Base-by-base conservation (phyloP, 176 grass and related monocot species). In the Avena insularis region DNA sequence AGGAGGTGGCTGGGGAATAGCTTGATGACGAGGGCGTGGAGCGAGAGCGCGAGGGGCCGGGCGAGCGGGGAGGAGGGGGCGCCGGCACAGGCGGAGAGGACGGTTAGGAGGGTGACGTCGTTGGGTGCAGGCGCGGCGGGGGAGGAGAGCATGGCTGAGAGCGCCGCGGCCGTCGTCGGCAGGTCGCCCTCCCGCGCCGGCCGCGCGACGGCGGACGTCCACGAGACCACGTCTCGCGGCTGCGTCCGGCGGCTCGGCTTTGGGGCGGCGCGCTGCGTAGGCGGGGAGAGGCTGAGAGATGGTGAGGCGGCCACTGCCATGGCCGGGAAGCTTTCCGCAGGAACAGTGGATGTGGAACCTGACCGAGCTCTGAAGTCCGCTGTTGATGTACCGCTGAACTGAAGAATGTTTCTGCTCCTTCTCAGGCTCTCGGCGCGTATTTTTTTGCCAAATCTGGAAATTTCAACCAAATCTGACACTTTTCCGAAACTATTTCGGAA, bases 41-140 rank as follows among this genome's bases (percentile, higher is more conserved):
- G 68, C 9, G 85, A 8, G 35, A 88, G 85, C 51, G 67, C 83
- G 27, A 95, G 71, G 19, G 35, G 78, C 47, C 84, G 61, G 20
- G 89, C 69, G 10, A 68, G 51, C 27, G 82, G 70, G 48, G 83
- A 85, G 69, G 86, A 82, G 15, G 86, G 63, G 55, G 86, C 87
- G 86, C 77, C 77, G 38, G 88, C 81, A 85, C 90, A 92, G 56
- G 90, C 83, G 86, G 90, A 94, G 74, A 92, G 48, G 60, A 89
- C 77, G 68, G 93, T 82, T 54, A 94, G 87, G 29, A 94, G 88
- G 33, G 93, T 94, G 79, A 90, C 74, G 58, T 92, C 82, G 69
- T 90, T 90, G 35, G 90, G 85, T 0, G 62, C 29, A 6, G 88
- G 85, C 31, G 87, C 66, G 20, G 87, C 21, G 43, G 87, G 67